Conservation (phyloP, 2,329 filamentous ascomycete species). For the Aschersonia sp. region DNA sequence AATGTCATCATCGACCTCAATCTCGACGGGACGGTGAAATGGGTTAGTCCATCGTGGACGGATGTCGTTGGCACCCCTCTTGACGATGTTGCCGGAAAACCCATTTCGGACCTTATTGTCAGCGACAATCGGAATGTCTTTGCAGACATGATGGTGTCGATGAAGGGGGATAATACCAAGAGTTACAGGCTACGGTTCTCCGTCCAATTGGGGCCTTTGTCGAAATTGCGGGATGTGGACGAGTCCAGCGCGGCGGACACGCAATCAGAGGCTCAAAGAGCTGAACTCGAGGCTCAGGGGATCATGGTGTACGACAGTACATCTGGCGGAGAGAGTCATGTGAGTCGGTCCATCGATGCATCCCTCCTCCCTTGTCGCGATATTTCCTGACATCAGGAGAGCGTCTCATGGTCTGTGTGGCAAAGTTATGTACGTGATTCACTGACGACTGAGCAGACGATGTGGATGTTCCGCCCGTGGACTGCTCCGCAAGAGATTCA, state of each 20-base stretch:
- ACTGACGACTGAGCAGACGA: slow-evolving; percentile 47
- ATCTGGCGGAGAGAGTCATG: slow-evolving; percentile 78
- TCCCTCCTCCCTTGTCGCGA: too few species aligned
- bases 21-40: slow-evolving; percentile 79
- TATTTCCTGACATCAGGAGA: too few species aligned
- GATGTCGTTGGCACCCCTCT: slow-evolving; percentile 76
- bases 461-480: slow-evolving; percentile 99
- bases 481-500: slow-evolving; percentile 82
- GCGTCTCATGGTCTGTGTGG: too few species aligned
- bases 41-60: slow-evolving; percentile 92
- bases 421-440: neutral
- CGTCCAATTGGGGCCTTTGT: slow-evolving; percentile 53
- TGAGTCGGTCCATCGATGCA: slow-evolving; percentile 31
- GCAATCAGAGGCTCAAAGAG: slow-evolving; percentile 25
- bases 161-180: slow-evolving; percentile 84
- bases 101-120: slow-evolving; percentile 68
- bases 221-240: slow-evolving; percentile 41
- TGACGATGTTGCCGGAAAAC: slow-evolving; percentile 57
- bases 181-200: slow-evolving; percentile 82
- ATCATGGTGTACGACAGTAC: slow-evolving; percentile 95
- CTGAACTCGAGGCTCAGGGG: slow-evolving; percentile 87
- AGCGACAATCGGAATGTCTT: slow-evolving; percentile 69
- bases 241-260: slow-evolving; percentile 18
- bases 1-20: slow-evolving; percentile 94
- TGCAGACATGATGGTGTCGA: slow-evolving; percentile 67